Evolutionary conservation across 129 eudicot species (phyloP).

Genomic region (Cynara cardunculus): DNA sequence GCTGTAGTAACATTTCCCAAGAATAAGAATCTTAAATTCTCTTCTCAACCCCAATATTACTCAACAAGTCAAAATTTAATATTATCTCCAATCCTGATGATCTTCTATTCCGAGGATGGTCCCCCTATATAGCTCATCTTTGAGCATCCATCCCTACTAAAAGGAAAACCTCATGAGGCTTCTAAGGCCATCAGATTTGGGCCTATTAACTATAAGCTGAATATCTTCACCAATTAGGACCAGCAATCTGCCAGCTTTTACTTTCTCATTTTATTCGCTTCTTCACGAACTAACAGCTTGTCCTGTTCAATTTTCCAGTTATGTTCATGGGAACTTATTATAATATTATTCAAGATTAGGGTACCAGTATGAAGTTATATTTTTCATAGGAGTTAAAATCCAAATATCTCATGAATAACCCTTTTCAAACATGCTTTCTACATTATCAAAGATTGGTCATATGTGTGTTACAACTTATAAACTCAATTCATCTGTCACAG

Average conservation of each 20-base stretch:
- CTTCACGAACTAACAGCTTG: background rate
- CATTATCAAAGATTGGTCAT: background rate
- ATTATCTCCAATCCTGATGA: background rate
- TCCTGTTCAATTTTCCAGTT: background rate
- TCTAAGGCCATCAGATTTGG: background rate
- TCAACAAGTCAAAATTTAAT: background rate
- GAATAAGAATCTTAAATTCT: constrained; percentile 1
- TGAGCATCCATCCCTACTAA: background rate
- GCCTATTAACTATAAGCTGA: background rate
- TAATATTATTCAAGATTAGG: background rate
- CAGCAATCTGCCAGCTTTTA: constrained; percentile 1
- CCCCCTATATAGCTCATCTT: background rate
- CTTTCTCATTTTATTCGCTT: background rate
- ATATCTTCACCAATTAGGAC: background rate
- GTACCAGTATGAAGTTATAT: background rate
- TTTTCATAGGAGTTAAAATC: background rate
- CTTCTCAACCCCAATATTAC: background rate
- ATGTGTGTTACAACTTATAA: background rate
- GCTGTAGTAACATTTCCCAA: background rate
- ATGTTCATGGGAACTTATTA: background rate
- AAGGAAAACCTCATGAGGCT: background rate
- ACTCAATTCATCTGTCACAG: background rate
- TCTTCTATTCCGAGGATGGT: background rate
- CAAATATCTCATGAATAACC: background rate
- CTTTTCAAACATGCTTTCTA: background rate